Base-by-base conservation (phyloP, 371 early-diverging fungal species). In the Mucor piriformis region DNA sequence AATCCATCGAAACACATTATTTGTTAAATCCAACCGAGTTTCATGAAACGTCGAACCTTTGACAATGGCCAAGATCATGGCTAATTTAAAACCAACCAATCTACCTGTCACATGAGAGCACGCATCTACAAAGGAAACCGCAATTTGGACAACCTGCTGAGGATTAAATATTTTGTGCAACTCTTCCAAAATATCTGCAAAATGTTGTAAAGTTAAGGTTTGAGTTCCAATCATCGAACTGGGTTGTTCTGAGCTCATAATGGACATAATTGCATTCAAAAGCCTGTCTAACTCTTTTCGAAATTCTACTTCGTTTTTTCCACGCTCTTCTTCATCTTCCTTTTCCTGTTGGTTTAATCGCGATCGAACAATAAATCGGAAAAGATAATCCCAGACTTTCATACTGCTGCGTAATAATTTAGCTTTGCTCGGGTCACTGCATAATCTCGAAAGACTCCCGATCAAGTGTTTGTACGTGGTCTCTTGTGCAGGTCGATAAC, bases 371-470 rank as follows among this genome's bases (percentile, higher is more conserved):
- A 83, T 77, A 29, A 91, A 81, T 35, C 84, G 80, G 55, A 88
- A 80, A 34, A 89, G 56, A 50, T 86, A 85, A 29, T 83, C 79
- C 85, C 86, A 88, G 3, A 87, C 89, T 57, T 87, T 88, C 67
- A 90, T 81, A n/a, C 84, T 77, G 23, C 73, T 83, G 6, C 89
- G 72, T 33, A 89, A 57, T 18, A 77, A 70, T 54, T 83, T 82
- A 16, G 79, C 83, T 24, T 73, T 79, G 2, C 71, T 64, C 0
- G 83, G 77, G 47, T 83, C 54, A 0, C 61, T 57, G 50, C 83
- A 73, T 18, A 89, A 50, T 13, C 73, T 64, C 21, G 67, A 49
- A 44, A 89, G 67, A 12, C 82, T 74, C 8, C 72, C 61, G 25
- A 88, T 60, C 15, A 91, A 52, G 24, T 69, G 69, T 15, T 74